Base-by-base conservation (phyloP, 805 yeast genomes). In the Saturnispora saitoi region DNA sequence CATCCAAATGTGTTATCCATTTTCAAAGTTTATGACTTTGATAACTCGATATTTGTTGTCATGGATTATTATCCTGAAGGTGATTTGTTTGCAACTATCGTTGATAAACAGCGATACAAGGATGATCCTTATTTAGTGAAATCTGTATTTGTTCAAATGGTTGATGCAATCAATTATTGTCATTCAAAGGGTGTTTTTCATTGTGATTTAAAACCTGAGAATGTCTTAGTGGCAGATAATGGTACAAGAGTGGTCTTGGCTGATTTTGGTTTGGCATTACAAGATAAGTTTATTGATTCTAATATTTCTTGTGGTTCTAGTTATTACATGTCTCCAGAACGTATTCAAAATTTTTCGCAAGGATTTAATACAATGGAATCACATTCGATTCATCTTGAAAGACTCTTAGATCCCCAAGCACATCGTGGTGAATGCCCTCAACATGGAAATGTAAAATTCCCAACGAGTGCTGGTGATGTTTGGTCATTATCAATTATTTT, bases 161-260 rank as follows among this genome's bases (percentile, higher is more conserved):
- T 91, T 39, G 86, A 89, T 53, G 96, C 90, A 3, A 75, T 90
- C 47, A 77, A 79, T 53, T 86, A 82, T 67, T 86, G 95, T 59
- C 97, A 91, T 64, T 72, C 83, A 2, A 78, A 76, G 52, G 83
- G 85, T n/a, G 79, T 91, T 32, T 91, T 81, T 63, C 98, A 90
- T 63, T 86, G 97, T 61, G 98, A 90, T 66, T 78, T 90, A 55
- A 93, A 93, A 69, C 99, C 99, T 5, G 98, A 93, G 64, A 93
- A 93, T 69, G 77, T 93, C 49, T 70, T 93, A 58, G 80, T 89
- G 44, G 73, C 78, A 11, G 64, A 65, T 59, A 71, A 76, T 57
- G 87, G 80, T 50, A 62, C 72, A 47, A 73, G 68, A 48, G 69
- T 83, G 49, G 76, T 74, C 54, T 71, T 82, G 52, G 91, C 95